Base-by-base conservation (phyloP, 2,329 filamentous ascomycete species). In the Dactylellina haptotyla region DNA sequence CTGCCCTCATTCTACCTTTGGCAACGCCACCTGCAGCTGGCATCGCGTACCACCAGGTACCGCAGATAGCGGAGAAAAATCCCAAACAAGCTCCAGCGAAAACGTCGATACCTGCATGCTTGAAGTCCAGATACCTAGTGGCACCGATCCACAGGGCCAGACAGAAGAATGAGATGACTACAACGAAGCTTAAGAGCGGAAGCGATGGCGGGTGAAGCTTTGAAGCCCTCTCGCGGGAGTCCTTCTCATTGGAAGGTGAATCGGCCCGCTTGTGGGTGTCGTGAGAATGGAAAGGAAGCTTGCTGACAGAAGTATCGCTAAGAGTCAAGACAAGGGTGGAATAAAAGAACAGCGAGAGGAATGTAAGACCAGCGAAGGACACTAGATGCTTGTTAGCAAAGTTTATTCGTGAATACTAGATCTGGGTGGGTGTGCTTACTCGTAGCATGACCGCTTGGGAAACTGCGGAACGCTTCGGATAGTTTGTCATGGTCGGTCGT, bases 261-360 rank as follows among this genome's bases (percentile, higher is more conserved):
- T 59, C 43, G 2, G 63, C 43, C 1, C 45, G 63, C 48, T 61
- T 61, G 20, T 32, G 16, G 37, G 32, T 32, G 18, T 75, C 70
- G n/a, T 41, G 45, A 10, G 14, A 26, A 9, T 18, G 16, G 45
- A 51, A 67, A 2, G 70, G 70, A 34, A 75, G 70, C 34, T 69
- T 67, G 30, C 34, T 18, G n/a, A 50, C 46, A 1, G 70, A 75
- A 8, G 62, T 63, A 9, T 50, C 63, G 37, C 54, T 85, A 4
- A 73, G 69, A 8, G 87, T 89, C 75, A 93, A 88, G 70, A 88
- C 86, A 78, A 94, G 91, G 80, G 93, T 94, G 81, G 89, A 90
- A 76, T 91, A 92, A 26, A 98, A 85, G 84, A 93, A 97, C 54
- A 98, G 86, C 1, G 90, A 90, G 14, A 97, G 86, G 80, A 97